A percentile compares a stretch with the other conserved stretches of the same genome.
Evolutionary conservation across 345 rosid genomes (phyloP).

Genomic region (Litchi chinensis): DNA sequence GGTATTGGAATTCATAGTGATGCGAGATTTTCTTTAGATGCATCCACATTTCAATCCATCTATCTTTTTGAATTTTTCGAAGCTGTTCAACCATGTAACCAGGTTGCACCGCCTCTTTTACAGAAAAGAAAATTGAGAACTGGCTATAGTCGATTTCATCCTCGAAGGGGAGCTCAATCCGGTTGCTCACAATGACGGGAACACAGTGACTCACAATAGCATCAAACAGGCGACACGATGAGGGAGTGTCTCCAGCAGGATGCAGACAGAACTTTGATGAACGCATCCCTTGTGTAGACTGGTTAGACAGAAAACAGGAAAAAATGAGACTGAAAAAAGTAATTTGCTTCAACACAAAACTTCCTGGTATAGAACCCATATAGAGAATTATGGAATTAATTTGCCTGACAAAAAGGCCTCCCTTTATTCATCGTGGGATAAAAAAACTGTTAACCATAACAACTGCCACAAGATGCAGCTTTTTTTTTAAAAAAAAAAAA

Average conservation of each 20-base stretch:
- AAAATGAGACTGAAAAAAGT: constrained; percentile 18
- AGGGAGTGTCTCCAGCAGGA: constrained; percentile 95
- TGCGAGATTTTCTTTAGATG: constrained; percentile 66
- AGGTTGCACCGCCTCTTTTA: constrained; percentile 68
- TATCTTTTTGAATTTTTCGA: constrained; percentile 64
- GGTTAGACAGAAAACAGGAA: constrained; percentile 23
- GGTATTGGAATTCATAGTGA: constrained; percentile 80
- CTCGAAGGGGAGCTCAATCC: constrained; percentile 83
- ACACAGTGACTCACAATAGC: constrained; percentile 90
- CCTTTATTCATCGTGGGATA: neutral
- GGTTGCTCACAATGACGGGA: constrained; percentile 82
- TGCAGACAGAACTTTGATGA: constrained; percentile 83
- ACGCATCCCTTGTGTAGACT: constrained; percentile 89
- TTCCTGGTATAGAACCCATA: neutral
- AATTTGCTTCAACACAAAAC: neutral
- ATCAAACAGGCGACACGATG: constrained; percentile 85
- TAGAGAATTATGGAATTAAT: neutral
- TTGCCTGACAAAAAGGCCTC: neutral
- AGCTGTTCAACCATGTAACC: constrained; percentile 67
- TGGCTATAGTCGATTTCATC: constrained; percentile 75
- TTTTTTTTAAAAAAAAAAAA: no score
- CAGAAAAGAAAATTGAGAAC: constrained; percentile 78
- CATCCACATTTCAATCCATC: constrained; percentile 80
- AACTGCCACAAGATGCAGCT: neutral
- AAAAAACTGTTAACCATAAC: neutral